Conservation (phyloP, 495 filamentous ascomycete species). For the Tuber brumale region DNA sequence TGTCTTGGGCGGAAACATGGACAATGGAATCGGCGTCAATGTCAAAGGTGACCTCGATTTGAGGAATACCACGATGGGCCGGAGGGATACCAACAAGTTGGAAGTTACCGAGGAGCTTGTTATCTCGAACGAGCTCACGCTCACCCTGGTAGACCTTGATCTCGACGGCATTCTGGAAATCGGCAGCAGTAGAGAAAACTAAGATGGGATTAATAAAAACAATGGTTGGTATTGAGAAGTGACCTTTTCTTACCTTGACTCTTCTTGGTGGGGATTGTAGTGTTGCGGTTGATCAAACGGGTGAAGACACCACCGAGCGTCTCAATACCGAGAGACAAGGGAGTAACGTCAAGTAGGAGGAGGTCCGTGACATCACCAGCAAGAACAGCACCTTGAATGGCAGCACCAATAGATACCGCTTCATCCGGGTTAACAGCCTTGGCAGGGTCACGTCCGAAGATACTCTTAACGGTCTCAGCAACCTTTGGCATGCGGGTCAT, state of each 20-base stretch:
- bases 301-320: conserved; percentile 99
- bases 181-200: conserved; percentile 94
- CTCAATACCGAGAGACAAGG: conserved; percentile 97
- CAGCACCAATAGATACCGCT: conserved; percentile 96
- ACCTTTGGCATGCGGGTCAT: conserved; percentile 99
- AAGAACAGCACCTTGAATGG: conserved; percentile 94
- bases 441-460: conserved; percentile 95
- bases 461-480: conserved; percentile 89
- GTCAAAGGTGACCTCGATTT: conserved; percentile 98
- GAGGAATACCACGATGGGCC: conserved; percentile 93
- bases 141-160: conserved; percentile 99
- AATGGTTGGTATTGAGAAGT: background rate
- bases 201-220: background rate
- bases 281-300: conserved; percentile 98
- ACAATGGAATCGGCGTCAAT: conserved; percentile 99
- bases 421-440: conserved; percentile 99
- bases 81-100: conserved; percentile 97
- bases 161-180: conserved; percentile 99
- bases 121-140: conserved; percentile 98
- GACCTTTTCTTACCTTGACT: conserved; percentile 55
- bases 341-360: conserved; percentile 92
- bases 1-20: conserved; percentile 98
- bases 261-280: conserved; percentile 99
- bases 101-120: conserved; percentile 99
- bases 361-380: conserved; percentile 96